A percentile compares a stretch with the other conserved stretches of the same genome.
Conservation (phyloP, 208 protist species). For the Porcisia deanei region DNA sequence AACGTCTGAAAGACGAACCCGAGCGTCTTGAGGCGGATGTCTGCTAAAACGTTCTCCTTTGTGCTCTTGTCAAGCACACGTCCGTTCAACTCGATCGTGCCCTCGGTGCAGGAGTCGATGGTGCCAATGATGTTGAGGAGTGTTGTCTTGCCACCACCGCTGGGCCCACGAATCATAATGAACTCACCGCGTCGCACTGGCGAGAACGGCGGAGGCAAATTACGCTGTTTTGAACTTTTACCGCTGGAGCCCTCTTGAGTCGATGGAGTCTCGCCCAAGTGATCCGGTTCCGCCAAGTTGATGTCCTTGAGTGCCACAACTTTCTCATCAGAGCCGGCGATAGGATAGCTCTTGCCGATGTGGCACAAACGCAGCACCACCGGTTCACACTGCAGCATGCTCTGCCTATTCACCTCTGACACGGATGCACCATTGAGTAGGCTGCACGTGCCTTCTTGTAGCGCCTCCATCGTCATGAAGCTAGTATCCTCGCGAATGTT, state of each 20-base stretch:
- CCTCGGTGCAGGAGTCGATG: constrained; percentile 87
- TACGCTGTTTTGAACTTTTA: background rate
- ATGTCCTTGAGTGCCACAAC: constrained; percentile 72
- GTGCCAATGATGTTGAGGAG: constrained; percentile 95
- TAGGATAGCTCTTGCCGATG: constrained; percentile 73
- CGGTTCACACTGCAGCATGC: constrained; percentile 31
- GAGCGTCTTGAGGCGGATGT: constrained; percentile 92
- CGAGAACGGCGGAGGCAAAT: constrained; percentile 41
- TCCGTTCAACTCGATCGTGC: constrained; percentile 88
- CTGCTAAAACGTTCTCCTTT: constrained; percentile 78
- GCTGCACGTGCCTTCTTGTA: background rate
- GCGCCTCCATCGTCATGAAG: background rate
- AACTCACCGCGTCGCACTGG: constrained; percentile 94
- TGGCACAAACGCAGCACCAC: constrained; percentile 65
- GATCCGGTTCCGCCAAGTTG: constrained; percentile 44
- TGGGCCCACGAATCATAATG: constrained; percentile 97
- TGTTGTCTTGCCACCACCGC: constrained; percentile 96
- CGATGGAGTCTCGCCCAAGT: background rate
- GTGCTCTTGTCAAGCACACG: constrained; percentile 61
- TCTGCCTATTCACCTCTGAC: constrained; percentile 18
- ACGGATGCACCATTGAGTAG: background rate
- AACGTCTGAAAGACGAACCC: constrained; percentile 99
- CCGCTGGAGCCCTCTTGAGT: background rate
- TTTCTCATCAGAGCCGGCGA: constrained; percentile 50
- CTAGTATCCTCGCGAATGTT: background rate